phyloP scores from a whole-genome alignment of 768 basidiomycete species.

The Auriscalpium microsporum region DNA sequence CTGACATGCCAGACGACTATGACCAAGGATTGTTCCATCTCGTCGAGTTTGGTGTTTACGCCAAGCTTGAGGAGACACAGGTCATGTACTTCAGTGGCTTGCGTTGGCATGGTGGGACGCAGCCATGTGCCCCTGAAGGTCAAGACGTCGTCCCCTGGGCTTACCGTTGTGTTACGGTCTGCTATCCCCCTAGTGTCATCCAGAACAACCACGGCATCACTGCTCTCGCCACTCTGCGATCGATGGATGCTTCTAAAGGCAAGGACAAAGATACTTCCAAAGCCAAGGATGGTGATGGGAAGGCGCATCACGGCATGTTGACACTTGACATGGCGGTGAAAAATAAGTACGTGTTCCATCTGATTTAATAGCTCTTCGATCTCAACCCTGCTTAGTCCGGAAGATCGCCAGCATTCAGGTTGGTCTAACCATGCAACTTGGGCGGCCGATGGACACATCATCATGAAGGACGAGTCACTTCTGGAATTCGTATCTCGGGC shows the following conservation, averaged over 20 bases:
- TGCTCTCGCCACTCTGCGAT: not conserved
- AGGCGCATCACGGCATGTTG: not conserved
- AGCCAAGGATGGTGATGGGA: not conserved
- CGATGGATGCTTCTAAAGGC: not conserved
- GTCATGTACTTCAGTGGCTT: not conserved
- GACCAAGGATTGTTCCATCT: not conserved
- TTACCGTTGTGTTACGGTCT: not conserved
- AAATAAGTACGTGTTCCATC: not conserved
- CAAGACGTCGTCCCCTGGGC: not conserved
- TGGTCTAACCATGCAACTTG: not conserved
- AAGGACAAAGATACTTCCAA: not conserved
- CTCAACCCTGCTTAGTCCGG: not conserved
- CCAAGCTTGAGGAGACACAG: not conserved
- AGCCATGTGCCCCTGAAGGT: not conserved
- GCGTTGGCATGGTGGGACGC: not conserved
- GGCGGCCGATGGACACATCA: not conserved
- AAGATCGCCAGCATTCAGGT: not conserved
- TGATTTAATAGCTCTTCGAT: not conserved
- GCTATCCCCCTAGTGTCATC: not conserved
- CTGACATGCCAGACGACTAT: not conserved
- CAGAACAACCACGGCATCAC: not conserved
- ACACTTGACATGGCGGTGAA: not conserved
- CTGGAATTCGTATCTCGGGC: not conserved
- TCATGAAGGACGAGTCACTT: not conserved
- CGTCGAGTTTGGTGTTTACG: not conserved